These are phyloP conservation scores for Platanus orientalis DNA, from an alignment of 164 flowering plant genomes.

Conservation along the genomic window DNA sequence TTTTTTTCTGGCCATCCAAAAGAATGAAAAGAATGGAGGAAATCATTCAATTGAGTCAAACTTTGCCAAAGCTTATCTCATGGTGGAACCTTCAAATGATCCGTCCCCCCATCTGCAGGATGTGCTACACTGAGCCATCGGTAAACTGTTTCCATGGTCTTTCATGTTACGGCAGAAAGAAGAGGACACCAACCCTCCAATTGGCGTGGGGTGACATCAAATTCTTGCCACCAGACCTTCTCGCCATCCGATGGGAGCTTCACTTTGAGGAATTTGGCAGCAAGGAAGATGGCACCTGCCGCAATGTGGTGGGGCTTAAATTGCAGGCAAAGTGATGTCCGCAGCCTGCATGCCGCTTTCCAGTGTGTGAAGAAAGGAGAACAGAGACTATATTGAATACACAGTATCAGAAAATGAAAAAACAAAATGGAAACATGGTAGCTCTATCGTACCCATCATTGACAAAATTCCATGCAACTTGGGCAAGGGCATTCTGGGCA, in stretches of 20 bases:
- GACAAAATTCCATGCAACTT: slow-evolving; percentile 41
- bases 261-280: slow-evolving; percentile 70
- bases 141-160: neutral
- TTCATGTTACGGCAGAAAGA: neutral
- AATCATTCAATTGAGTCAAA: slow-evolving; percentile 3
- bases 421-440: neutral
- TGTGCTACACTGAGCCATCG: neutral
- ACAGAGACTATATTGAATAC: slow-evolving; percentile 5
- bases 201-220: slow-evolving; percentile 47
- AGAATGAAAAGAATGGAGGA: neutral
- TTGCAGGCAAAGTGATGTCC: slow-evolving; percentile 81
- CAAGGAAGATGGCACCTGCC: slow-evolving; percentile 82
- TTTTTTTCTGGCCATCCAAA: neutral
- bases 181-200: slow-evolving; percentile 35
- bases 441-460: slow-evolving; percentile 67
- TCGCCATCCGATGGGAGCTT: slow-evolving; percentile 46
- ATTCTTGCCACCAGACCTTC: slow-evolving; percentile 55
- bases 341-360: slow-evolving; percentile 53
- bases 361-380: slow-evolving; percentile 9
- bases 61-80: neutral
- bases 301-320: slow-evolving; percentile 84
- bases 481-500: slow-evolving; percentile 35
- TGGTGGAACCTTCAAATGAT: slow-evolving; percentile 3
- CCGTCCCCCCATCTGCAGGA: neutral
- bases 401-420: slow-evolving; percentile 1